phyloP scores from a whole-genome alignment of 257 asterid species.

The Verbascum thapsus region DNA sequence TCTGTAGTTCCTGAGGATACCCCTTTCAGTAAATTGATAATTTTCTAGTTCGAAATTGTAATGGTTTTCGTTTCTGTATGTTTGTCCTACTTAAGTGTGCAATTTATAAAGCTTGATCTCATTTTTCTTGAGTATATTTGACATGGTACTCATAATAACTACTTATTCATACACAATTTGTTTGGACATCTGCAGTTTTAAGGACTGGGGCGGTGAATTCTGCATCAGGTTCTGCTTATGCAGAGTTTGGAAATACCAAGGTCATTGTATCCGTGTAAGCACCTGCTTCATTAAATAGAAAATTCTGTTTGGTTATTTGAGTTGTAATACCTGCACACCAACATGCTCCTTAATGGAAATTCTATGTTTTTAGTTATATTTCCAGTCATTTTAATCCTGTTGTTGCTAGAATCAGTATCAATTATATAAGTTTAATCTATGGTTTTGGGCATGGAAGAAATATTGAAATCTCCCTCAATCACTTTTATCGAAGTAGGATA shows the following conservation, averaged over 20 bases:
- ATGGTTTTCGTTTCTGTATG: not conserved
- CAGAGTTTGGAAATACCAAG: constrained; percentile 92
- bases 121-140: not conserved
- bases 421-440: not conserved
- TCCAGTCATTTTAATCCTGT: not conserved
- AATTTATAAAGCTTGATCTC: constrained; percentile 11
- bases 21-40: too few species aligned
- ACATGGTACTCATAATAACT: constrained; percentile 12
- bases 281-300: constrained; percentile 2
- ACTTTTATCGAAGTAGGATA: constrained; percentile 2
- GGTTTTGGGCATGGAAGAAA: not conserved
- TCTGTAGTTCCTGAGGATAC: too few species aligned
- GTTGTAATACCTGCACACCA: constrained; percentile 12
- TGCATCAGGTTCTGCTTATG: constrained; percentile 98
- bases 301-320: not conserved
- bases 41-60: too few species aligned
- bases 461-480: constrained; percentile 14
- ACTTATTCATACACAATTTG: constrained; percentile 18
- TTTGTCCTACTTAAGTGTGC: not conserved
- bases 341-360: not conserved
- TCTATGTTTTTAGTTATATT: not conserved
- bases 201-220: constrained; percentile 91
- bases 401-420: constrained; percentile 16
- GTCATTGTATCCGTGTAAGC: constrained; percentile 98
- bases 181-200: constrained; percentile 57